Base-by-base conservation (phyloP, 176 grass and related monocot species). In the Hsuehochloa calcarea region DNA sequence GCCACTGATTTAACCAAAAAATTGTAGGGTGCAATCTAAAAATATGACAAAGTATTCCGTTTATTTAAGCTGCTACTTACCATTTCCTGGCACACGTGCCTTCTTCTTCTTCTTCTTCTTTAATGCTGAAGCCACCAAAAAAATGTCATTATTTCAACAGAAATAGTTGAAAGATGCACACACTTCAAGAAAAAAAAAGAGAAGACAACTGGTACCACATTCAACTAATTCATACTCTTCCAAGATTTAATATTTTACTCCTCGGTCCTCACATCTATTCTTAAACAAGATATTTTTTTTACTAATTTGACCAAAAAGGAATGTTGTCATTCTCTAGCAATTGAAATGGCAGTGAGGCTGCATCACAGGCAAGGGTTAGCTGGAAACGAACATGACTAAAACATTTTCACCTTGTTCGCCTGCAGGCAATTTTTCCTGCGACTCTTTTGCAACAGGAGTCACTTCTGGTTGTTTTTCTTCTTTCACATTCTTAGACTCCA, bases 91-190 rank as follows among this genome's bases (percentile, higher is more conserved):
- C 59, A 80, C 77, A 10, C 89, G 91, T 12, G 47, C 16, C 92
- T 92, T 96, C 62, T 99, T 99, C 84, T 96, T 96, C 79, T 99
- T 98, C 82, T 96, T 99, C 83, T 96, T 99, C 86, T 94, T 96
- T 80, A 87, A 89, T 85, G 75, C 73, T 90, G 16, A 82, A 82
- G 22, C 60, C 65, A 87, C 29, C 15, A 81, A 55, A 79, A 75
- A 41, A 88, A 68, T 56, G 12, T 43, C 77, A 70, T 39, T 74
- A 70, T 75, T 29, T 77, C 26, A 44, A 80, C 20, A 69, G 35
- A 82, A 70, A 71, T 34, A 60, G 15, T 84, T 47, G 63, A 81
- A 70, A 74, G 51, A 88, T 68, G 43, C 15, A 51, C n/a, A 73
- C 19, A 71, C 23, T 54, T 70, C 19, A 47, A 5, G 0, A 39